Percentiles rank a stretch among this genome's conserved stretches.
Conservation (phyloP, 2,329 filamentous ascomycete genomes). For the Penicillium sp. region DNA sequence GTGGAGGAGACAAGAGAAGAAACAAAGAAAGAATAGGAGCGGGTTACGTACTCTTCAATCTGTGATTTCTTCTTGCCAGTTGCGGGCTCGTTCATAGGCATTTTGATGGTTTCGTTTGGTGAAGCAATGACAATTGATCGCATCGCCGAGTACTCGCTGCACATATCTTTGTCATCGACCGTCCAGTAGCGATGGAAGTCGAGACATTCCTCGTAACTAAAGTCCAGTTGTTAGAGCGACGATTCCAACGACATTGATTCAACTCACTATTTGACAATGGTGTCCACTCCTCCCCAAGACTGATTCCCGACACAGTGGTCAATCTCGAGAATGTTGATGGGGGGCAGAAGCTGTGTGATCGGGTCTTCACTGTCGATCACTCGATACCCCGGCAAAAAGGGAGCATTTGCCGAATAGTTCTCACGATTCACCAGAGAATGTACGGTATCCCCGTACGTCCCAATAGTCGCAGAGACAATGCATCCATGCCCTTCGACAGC, state of each 20-base stretch:
- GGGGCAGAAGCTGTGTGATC: conserved; percentile 52
- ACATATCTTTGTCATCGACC: conserved; percentile 85
- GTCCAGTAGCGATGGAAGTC: conserved; percentile 94
- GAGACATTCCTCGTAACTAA: conserved; percentile 76
- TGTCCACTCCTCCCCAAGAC: conserved; percentile 77
- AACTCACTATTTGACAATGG: conserved; percentile 53
- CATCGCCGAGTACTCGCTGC: conserved; percentile 83
- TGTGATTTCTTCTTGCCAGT: conserved; percentile 80
- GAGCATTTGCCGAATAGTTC: conserved; percentile 57
- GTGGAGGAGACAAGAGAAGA: background rate
- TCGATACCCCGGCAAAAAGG: conserved; percentile 76
- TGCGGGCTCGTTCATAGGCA: conserved; percentile 95
- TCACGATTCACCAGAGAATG: conserved; percentile 76
- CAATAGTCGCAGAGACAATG: conserved; percentile 70
- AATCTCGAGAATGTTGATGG: conserved; percentile 68
- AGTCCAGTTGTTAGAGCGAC: background rate
- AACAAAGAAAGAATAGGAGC: background rate
- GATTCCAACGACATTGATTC: conserved; percentile 16
- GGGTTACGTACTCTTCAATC: conserved; percentile 70
- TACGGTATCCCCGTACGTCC: conserved; percentile 85
- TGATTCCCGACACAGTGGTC: conserved; percentile 97
- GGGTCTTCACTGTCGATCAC: conserved; percentile 48
- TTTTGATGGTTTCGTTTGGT: conserved; percentile 80
- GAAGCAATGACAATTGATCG: conserved; percentile 83
- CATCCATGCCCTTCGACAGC: conserved; percentile 54